Percentiles rank a stretch among this genome's conserved stretches.
Conservation (phyloP, 192 early-diverging fungal species). For the Ambispora gerdemannii region DNA sequence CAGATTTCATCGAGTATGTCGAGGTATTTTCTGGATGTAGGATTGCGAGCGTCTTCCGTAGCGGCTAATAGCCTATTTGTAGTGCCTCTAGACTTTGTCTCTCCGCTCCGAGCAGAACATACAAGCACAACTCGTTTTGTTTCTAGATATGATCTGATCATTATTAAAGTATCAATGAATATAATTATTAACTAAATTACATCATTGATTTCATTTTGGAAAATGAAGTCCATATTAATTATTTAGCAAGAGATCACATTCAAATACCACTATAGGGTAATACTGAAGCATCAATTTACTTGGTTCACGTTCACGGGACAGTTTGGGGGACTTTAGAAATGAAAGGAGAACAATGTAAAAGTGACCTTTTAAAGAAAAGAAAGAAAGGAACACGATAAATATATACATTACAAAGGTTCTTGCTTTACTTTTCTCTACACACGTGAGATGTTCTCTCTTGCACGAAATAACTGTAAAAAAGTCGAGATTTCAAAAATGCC, state of each 20-base stretch:
- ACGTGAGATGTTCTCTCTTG: no score
- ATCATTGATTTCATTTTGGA: background rate
- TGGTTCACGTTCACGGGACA: no score
- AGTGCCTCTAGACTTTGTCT: slow-evolving; percentile 85
- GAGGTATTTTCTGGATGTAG: slow-evolving; percentile 63
- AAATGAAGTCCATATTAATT: background rate
- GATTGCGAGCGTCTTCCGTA: slow-evolving; percentile 67
- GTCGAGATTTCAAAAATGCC: slow-evolving; percentile 31
- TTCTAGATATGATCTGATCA: slow-evolving; percentile 63
- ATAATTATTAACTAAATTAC: slow-evolving; percentile 6
- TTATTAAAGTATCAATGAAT: no score
- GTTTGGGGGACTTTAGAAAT: no score
- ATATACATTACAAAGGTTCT: background rate
- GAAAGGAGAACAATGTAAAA: no score
- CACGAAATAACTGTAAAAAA: background rate
- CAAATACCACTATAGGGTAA: background rate
- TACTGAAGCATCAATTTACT: background rate
- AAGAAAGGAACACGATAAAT: background rate
- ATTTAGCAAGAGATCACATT: background rate
- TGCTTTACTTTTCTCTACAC: background rate
- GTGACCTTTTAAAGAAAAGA: background rate
- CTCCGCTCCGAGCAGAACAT: slow-evolving; percentile 90
- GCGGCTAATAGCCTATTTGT: slow-evolving; percentile 77
- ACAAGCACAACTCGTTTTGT: slow-evolving; percentile 84
- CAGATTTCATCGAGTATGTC: slow-evolving; percentile 82